Base-by-base conservation (phyloP, 768 basidiomycete genomes). In the Tylopilus vinaceipallidus region DNA sequence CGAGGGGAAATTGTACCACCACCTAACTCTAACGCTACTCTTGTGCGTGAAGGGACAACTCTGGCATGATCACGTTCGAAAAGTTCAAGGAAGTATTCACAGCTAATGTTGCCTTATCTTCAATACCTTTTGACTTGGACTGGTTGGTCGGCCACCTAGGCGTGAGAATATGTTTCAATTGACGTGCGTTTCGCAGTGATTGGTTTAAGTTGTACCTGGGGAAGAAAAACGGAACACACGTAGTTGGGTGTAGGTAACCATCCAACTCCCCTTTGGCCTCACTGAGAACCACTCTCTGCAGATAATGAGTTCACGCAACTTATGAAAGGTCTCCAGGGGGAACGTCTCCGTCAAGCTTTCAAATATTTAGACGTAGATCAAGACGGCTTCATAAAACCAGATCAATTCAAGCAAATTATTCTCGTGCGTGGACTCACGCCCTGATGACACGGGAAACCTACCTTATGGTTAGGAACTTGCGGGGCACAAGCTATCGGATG, bases 291-390 rank as follows among this genome's bases (percentile, higher is more conserved):
- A 20, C 16, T 5, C 33, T 54, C 43, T 39, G 9, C 58, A 93
- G 89, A 95, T 73, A 89, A 89, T 66, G 95, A 98, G 70, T 98
- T 98, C 72, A 97, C 94, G 26, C 95, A 98, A 72, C 74, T 98
- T 52, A 97, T 99, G 92, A 98, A 98, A 71, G 95, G 94, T 36
- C 80, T 98, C 48, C 97, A 98, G 73, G 97, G 95, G 63, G 97
- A 99, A 71, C 86, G 97, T 27, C 76, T 99, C 47, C 88, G 97
- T 53, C 97, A 99, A 72, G 88, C 94, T 22, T 99, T 98, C 77
- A 88, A 83, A 72, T 83, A 85, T 70, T 78, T 98, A 64, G 95
- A 98, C 70, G 73, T 76, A 42, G 88, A 95, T 64, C 82, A 88
- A 63, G 91, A 95, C 63, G 97, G 97, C 38, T 92, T 95, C 72